Evolutionary conservation across 306 rosid genomes (phyloP).

Genomic region (Amphicarpaea edgeworthii): DNA sequence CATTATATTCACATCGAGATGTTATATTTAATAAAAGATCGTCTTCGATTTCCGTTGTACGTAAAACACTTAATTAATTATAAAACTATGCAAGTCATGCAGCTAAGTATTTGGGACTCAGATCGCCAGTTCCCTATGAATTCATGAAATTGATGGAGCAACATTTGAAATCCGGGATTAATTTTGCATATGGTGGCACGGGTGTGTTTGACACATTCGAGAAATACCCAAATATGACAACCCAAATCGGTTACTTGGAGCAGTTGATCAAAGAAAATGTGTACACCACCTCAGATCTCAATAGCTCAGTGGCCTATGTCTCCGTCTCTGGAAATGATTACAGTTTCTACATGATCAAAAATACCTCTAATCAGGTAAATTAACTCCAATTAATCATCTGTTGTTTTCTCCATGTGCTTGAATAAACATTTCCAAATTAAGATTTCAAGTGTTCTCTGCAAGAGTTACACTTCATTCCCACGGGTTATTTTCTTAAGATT

Average conservation of each 20-base stretch:
- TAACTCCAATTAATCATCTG: too few relatives aligned
- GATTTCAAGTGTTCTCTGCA: too few relatives aligned
- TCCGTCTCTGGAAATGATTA: conserved; percentile 78
- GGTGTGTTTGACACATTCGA: conserved; percentile 65
- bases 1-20: too few relatives aligned
- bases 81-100: neutral
- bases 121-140: conserved; percentile 65
- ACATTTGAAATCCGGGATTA: conserved; percentile 71
- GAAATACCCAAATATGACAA: conserved; percentile 66
- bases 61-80: too few relatives aligned
- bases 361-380: conserved; percentile 46
- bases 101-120: conserved; percentile 63
- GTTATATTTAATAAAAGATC: too few relatives aligned
- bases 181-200: conserved; percentile 79
- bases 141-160: conserved; percentile 44
- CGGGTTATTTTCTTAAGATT: too few relatives aligned
- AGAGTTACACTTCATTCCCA: too few relatives aligned
- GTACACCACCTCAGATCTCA: conserved; percentile 50
- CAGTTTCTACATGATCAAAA: conserved; percentile 23
- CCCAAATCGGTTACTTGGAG: conserved; percentile 63
- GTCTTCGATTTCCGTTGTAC: too few relatives aligned
- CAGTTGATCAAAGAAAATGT: conserved; percentile 48
- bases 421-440: too few relatives aligned
- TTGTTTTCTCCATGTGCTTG: too few relatives aligned
- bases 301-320: conserved; percentile 61